Conservation (phyloP, 495 filamentous ascomycete species). For the Podospora fimiseda region DNA sequence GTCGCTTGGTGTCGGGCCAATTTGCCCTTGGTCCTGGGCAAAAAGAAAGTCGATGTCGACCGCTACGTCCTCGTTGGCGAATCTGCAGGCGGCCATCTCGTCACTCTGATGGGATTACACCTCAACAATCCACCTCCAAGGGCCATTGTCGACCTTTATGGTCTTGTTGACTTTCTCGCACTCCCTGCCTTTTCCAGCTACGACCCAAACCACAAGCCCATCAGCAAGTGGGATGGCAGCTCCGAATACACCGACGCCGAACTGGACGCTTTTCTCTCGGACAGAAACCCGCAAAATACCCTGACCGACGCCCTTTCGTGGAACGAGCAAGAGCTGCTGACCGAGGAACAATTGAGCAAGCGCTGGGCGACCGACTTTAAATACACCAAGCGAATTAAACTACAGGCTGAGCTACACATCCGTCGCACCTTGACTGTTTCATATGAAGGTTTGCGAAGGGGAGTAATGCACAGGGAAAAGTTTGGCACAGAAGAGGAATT, state of each 20-base stretch:
- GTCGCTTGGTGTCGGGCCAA: conserved; percentile 20
- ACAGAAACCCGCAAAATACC: conserved; percentile 14
- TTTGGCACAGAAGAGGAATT: conserved; percentile 17
- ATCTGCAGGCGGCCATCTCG: conserved; percentile 23
- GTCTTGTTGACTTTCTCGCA: conserved; percentile 16
- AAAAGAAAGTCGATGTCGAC: conserved; percentile 20
- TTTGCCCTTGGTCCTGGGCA: conserved; percentile 17
- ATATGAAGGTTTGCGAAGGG: conserved; percentile 9
- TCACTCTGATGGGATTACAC: conserved; percentile 18
- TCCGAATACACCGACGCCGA: conserved; percentile 17
- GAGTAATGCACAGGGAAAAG: conserved; percentile 19
- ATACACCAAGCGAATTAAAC: conserved; percentile 14
- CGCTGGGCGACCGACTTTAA: conserved; percentile 19
- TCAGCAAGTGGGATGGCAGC: conserved; percentile 6
- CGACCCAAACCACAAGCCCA: not conserved
- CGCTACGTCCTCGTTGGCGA: conserved; percentile 25
- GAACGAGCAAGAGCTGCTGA: conserved; percentile 15
- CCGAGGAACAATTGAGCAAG: conserved; percentile 13
- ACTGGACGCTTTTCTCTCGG: conserved; percentile 14
- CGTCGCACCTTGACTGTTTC: conserved; percentile 7
- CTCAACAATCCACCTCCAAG: conserved; percentile 9
- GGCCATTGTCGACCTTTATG: conserved; percentile 23
- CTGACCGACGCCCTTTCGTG: conserved; percentile 21
- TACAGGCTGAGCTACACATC: conserved; percentile 25
- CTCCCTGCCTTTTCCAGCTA: conserved; percentile 4